A percentile compares a stretch with the other conserved stretches of the same genome.
These are phyloP conservation scores for Cystofilobasidium bisporidii DNA, from an alignment of 768 basidiomycete genomes.

Conservation along the genomic window DNA sequence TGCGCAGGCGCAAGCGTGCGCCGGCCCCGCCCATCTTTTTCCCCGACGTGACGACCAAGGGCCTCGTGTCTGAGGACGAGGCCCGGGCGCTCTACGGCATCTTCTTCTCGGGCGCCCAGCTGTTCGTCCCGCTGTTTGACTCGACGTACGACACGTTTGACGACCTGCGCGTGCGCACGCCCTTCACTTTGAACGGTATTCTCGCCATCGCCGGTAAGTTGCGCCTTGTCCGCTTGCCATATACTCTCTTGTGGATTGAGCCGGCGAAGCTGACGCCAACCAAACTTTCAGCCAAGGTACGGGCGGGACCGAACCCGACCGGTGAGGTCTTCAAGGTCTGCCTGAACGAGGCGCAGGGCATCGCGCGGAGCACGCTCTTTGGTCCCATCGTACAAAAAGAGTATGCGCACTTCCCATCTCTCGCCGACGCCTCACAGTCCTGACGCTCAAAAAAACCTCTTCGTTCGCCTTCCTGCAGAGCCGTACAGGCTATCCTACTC, in stretches of 20 bases:
- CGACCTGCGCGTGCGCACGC: conserved; percentile 78
- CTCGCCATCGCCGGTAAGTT: conserved; percentile 88
- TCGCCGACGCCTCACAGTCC: not conserved
- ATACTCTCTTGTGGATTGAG: no score
- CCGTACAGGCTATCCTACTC: conserved; percentile 53
- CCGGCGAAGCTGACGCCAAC: no score
- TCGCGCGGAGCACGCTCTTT: conserved; percentile 84
- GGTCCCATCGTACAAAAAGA: conserved; percentile 90
- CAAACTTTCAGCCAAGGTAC: conserved; percentile 79
- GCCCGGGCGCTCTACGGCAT: conserved; percentile 87
- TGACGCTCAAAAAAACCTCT: no score
- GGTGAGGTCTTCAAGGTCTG: conserved; percentile 79
- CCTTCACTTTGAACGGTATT: conserved; percentile 55
- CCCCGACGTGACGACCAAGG: conserved; percentile 48
- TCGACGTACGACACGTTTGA: conserved; percentile 88
- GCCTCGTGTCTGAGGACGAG: conserved; percentile 72
- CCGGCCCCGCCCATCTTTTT: conserved; percentile 40
- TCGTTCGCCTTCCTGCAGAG: not conserved
- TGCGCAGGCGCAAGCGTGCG: conserved; percentile 37
- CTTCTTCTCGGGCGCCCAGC: conserved; percentile 91
- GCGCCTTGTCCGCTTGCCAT: no score
- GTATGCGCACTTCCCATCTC: conserved; percentile 63
- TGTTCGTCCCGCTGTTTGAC: conserved; percentile 93
- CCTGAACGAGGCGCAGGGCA: conserved; percentile 89
- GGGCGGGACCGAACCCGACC: conserved; percentile 65